Base-by-base conservation (phyloP, 495 filamentous ascomycete species). In the Talaromyces ruber region DNA sequence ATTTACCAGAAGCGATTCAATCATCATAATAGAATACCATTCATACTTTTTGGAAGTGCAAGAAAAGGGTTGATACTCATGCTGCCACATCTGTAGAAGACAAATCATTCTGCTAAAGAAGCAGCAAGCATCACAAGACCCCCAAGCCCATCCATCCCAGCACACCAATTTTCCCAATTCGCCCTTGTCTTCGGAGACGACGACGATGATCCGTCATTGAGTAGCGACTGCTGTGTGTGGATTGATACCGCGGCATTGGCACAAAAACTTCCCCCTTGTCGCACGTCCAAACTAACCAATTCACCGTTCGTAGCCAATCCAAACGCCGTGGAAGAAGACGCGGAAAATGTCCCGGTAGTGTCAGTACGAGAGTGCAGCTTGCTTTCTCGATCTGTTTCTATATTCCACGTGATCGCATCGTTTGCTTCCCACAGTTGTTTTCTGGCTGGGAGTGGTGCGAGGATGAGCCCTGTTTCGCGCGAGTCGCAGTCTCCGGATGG, bases 401-500 rank as follows among this genome's bases (percentile, higher is more conserved):
- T 18, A 59, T 69, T 74, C 78, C 76, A 81, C 18, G 30, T 32
- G 11, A 39, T 34, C 63, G 71, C 71, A 63, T 78, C 69, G 11
- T 56, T 56, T 60, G 79, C 77, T 69, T 80, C 77, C 79, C 79
- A 82, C 6, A 80, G 73, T 62, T 72, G 72, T 66, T 76, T 79
- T 61, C 71, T 74, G 3, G 74, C 70, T 21, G 79, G 79, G n/a
- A 81, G 64, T 22, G 76, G 77, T 47, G 76, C 75, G 18, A 82
- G 39, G 24, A 79, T 43, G 7, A 81, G 66, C 26, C 75, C 74
- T 6, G 63, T 56, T 21, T 30, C 9, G 32, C 68, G 71, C 26
- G 74, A 59, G 24, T 69, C 58, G 67, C 79, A 82, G 61, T 74
- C 67, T n/a, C 67, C 50, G 12, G 74, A 71, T 22, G 75, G 78